Evolutionary conservation across 192 early-diverging fungal genomes (phyloP), one percentile per base, ranked within the genome.

Genomic region (Coemansia sp.): DNA sequence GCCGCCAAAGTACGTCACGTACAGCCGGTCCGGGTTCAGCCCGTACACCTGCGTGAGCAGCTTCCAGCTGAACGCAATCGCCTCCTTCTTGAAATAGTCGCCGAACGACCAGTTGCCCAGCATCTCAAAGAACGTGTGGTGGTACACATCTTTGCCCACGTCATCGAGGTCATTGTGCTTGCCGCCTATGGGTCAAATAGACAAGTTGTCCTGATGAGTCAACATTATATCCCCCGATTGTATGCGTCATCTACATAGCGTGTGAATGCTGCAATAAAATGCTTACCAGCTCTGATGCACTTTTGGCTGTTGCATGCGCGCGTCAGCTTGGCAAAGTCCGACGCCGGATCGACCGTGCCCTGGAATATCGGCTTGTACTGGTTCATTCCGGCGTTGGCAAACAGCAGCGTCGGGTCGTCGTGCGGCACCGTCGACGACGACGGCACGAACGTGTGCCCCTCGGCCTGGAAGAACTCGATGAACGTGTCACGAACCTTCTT

Each of bases 101-200:
- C 95, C 93, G 73, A 98, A 98, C n/a, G 93, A 96, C 95, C 95
- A 98, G 85, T 98, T 98, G 54, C 95, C 95, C 70, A 98, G 81
- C 95, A 98, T 98, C 75, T 98, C 95, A 80, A 98, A 98, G 82
- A 96, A 98, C 34, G 95, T 98, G 74, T 98, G 95, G 80, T 98
- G 95, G 73, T 98, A 98, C 5, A 88, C 88, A 67, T 98, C 95
- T 65, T 89, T 93, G 52, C 95, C 95, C 20, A 98, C 95, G 75
- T 98, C 95, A 48, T 98, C 95, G 46, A 98, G 81, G 79, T 98
- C 95, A 65, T 98, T 98, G 72, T 99, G 96, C 77, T 99, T 99
- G 56, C 96, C 96, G 34, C 70, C 70, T 73, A 83, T n/a, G n/a
- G n/a, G n/a, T n/a, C 85, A 84, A 7, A 14, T n/a, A 15, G 7